Evolutionary conservation across 148 eudicot genomes (phyloP).

Genomic region (Pouteria glomerata): DNA sequence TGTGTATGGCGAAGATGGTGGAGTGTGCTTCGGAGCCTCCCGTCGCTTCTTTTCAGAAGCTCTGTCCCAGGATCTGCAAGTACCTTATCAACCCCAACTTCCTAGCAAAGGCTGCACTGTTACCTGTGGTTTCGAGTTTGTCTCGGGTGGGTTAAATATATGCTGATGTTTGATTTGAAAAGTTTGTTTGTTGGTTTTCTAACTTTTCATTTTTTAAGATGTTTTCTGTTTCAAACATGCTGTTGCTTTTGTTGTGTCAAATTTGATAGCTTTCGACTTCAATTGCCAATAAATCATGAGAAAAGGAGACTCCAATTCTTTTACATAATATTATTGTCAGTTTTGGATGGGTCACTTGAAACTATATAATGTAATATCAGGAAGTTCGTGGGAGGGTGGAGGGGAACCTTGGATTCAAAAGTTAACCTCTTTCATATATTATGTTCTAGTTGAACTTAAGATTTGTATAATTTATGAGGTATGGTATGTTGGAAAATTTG

Average conservation of each 20-base stretch:
- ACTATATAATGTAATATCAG: background rate
- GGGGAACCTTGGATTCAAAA: background rate
- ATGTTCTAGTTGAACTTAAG: background rate
- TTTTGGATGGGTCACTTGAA: background rate
- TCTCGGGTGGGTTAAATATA: conserved; percentile 57
- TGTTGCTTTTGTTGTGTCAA: conserved; percentile 5
- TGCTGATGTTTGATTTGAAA: background rate
- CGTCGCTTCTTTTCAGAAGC: conserved; percentile 60
- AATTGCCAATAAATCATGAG: background rate
- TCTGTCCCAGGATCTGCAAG: conserved; percentile 88
- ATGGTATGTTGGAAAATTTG: too few species aligned
- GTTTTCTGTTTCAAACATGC: background rate
- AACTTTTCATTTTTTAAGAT: background rate
- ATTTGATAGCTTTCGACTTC: background rate
- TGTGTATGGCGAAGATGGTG: conserved; percentile 83
- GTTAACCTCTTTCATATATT: background rate
- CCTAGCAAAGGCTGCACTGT: conserved; percentile 76
- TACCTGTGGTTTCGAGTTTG: conserved; percentile 74
- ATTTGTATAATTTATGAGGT: background rate
- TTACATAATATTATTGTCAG: background rate
- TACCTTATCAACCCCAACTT: conserved; percentile 69
- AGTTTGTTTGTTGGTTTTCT: too few species aligned
- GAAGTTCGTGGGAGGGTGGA: background rate
- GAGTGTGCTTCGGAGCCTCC: conserved; percentile 64
- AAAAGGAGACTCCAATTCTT: background rate